Base-by-base conservation (phyloP, 129 eudicot genomes). In the Helianthus tuberosus region DNA sequence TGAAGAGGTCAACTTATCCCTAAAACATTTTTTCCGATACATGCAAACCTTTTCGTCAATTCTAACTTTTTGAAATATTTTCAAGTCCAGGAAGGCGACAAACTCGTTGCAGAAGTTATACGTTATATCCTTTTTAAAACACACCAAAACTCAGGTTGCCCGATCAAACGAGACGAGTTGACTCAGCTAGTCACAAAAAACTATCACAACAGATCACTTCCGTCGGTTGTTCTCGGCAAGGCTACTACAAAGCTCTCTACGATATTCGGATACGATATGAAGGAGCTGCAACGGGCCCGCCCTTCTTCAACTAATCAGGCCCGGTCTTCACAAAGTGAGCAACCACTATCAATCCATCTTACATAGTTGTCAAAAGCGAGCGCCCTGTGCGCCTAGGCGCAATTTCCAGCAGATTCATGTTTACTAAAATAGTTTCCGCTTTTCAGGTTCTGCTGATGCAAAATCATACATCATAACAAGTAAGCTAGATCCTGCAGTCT, bases 131-230 rank as follows among this genome's bases (percentile, higher is more conserved):
- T 94, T 8, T 94, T 94, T 58, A 90, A 86, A 65, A 72, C 88
- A 57, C 90, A 91, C 63, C 96, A 88, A 68, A 91, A 76, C 58
- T 83, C 91, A 8, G 96, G 97, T 43, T 86, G 99, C 67, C 99
- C 97, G n/a, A 87, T 94, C 1, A 94, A 91, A 57, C 91, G 99
- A 69, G 99, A 94, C 0, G 97, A 94, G 62, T 79, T 94, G 32
- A 88, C 91, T 15, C 96, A 85, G 51, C 47, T 91, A 59, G 75
- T 91, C 29, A 83, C 97, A 9, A 91, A 85, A 67, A 84, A 84
- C 53, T 91, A 94, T 58, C 70, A 71, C 20, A 89, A 88, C 66
- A 79, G 96, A 17, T 79, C 89, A 57, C 92, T 94, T 64, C 97
- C 97, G 15, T 76, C 87, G 76, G 62, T 69, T 72, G 86, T 94